Evolutionary conservation across 148 eudicot species (phyloP), one percentile per base, ranked within the genome.

Genomic region (Silene conica): DNA sequence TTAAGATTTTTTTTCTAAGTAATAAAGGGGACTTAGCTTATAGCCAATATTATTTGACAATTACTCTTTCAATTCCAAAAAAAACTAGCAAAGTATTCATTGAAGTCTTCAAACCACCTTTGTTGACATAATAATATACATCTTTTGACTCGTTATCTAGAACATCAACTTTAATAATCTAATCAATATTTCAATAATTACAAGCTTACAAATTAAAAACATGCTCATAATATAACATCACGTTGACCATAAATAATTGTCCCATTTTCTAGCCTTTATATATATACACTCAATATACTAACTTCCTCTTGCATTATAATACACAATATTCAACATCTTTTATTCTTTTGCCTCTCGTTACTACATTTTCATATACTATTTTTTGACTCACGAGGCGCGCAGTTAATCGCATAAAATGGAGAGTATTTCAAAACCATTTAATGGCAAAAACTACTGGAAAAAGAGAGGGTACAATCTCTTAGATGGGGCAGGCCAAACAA

Each of bases 401-500:
- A 31, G 0, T 31, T 31, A 31, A 5, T 31, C 34, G 34, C 34
- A 31, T 28, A 74, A 19, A 61, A 81, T 85, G 88, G 81, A 78
- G 16, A 48, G 77, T 57, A 72, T 76, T 48, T 63, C 86, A 1
- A 70, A 34, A 50, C 77, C 82, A 18, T 84, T 83, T 31, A 76
- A 71, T 48, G 85, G 85, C 1, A 77, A 66, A 41, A 85, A 78
- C 74, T 80, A 77, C 21, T 80, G 87, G 84, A 83, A 77, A 62
- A 85, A 79, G 69, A 83, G 76, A 11, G 79, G 80, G 0, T 87
- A 89, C 78, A 63, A 72, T 59, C 83, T 85, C 13, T 71, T 87
- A 9, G 74, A 82, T 59, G 75, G 79, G 15, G 41, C 80, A 21
- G 21, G 58, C 15, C 25, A 67, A 20, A 48, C 75, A 21, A 64